phyloP scores from a whole-genome alignment of 352 stramenopile species.

The Pythium apleroticum region DNA sequence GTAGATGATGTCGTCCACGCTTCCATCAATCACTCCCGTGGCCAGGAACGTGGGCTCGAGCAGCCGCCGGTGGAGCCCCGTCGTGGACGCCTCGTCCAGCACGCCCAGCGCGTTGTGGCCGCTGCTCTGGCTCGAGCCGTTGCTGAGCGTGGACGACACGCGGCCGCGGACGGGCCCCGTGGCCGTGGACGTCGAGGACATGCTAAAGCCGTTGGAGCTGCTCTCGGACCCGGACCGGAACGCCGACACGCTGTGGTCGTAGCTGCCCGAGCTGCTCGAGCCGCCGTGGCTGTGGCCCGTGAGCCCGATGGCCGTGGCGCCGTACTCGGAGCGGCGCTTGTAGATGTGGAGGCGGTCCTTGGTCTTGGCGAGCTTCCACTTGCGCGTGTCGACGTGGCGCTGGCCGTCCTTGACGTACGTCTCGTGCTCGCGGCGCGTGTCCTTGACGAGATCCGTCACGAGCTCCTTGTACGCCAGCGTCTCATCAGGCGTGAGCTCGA shows the following conservation, averaged over 20 bases:
- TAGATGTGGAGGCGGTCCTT: constrained; percentile 71
- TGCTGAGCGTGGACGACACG: constrained; percentile 9
- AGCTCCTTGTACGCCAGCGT: constrained; percentile 47
- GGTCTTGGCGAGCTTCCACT: constrained; percentile 67
- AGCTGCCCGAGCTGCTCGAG: background rate
- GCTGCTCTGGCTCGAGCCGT: constrained; percentile 9
- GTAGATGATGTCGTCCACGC: constrained; percentile 26
- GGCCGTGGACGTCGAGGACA: constrained; percentile 10
- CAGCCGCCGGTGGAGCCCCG: constrained; percentile 1
- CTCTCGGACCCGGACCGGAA: constrained; percentile 13
- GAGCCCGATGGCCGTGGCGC: constrained; percentile 27
- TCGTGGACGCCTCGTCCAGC: background rate
- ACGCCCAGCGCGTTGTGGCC: constrained; percentile 3
- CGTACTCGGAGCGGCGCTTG: constrained; percentile 28
- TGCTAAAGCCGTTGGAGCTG: constrained; percentile 5
- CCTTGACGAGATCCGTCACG: constrained; percentile 65
- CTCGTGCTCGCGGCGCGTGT: constrained; percentile 57
- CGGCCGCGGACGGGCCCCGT: background rate
- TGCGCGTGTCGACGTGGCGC: constrained; percentile 56
- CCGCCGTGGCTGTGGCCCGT: constrained; percentile 17
- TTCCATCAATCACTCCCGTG: constrained; percentile 26
- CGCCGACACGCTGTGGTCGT: constrained; percentile 11
- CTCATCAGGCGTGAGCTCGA: constrained; percentile 61
- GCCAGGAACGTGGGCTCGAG: constrained; percentile 24
- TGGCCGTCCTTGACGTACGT: constrained; percentile 54